Evolutionary conservation across 805 yeast genomes (phyloP).

Genomic region (Ogataea corticis): DNA sequence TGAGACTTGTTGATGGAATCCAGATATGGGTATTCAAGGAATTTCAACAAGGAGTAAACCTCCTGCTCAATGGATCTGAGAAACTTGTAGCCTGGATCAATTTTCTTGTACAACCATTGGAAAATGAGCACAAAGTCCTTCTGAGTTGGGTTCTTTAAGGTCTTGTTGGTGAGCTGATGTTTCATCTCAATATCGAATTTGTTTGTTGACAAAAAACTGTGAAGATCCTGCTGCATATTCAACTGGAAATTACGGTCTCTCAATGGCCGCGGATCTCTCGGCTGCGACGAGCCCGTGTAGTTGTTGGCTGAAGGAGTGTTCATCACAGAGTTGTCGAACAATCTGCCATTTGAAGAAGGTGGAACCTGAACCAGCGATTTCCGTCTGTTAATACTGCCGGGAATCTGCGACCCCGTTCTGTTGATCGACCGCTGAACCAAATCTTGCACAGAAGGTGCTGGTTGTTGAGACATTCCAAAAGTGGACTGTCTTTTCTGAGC

Average conservation of each 20-base stretch:
- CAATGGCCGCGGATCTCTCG: constrained; percentile 71
- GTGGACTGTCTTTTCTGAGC: constrained; percentile 28
- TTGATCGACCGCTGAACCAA: constrained; percentile 30
- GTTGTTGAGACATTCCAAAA: constrained; percentile 25
- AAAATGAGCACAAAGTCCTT: constrained; percentile 78
- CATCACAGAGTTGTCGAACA: constrained; percentile 22
- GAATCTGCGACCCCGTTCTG: constrained; percentile 21
- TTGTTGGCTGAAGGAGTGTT: constrained; percentile 18
- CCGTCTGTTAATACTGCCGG: constrained; percentile 16
- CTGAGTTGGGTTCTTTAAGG: constrained; percentile 79
- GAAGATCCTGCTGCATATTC: constrained; percentile 64
- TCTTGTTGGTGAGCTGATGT: constrained; percentile 63
- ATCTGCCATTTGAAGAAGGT: constrained; percentile 25
- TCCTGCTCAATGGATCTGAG: constrained; percentile 72
- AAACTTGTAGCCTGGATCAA: constrained; percentile 79
- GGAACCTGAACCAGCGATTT: constrained; percentile 18
- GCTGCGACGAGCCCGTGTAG: constrained; percentile 13
- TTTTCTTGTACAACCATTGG: constrained; percentile 71
- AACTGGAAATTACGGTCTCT: constrained; percentile 70
- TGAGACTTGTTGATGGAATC: constrained; percentile 82
- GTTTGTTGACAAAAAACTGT: constrained; percentile 59
- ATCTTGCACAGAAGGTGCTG: constrained; percentile 26
- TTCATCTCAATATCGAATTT: constrained; percentile 76
- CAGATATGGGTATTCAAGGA: constrained; percentile 74
- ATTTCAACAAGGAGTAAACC: constrained; percentile 64